Conservation (phyloP, 1,139 yeast genomes). For the Candida gigantensis region DNA sequence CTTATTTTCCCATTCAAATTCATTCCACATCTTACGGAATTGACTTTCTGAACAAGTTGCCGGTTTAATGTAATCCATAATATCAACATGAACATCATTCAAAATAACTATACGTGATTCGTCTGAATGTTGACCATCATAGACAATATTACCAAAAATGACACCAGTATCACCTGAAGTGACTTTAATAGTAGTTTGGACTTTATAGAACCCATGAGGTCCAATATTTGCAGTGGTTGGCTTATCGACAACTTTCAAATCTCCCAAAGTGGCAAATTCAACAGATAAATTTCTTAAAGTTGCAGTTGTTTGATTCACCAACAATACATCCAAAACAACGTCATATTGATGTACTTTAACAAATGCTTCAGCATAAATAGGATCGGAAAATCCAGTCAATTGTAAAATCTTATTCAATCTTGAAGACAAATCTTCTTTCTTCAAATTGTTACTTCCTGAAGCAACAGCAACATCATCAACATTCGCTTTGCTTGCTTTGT, state of each 20-base stretch:
- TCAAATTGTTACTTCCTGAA: conserved; percentile 40
- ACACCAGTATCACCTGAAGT: conserved; percentile 98
- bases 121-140: conserved; percentile 93
- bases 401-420: conserved; percentile 87
- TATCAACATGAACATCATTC: conserved; percentile 93
- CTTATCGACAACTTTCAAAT: conserved; percentile 88
- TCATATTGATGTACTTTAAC: conserved; percentile 95
- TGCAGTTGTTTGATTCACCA: conserved; percentile 91
- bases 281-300: conserved; percentile 91
- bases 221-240: conserved; percentile 94
- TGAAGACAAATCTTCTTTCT: conserved; percentile 65
- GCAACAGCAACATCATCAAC: conserved; percentile 56
- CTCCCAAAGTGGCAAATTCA: conserved; percentile 96
- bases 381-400: conserved; percentile 95
- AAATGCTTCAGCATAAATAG: conserved; percentile 96
- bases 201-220: conserved; percentile 92
- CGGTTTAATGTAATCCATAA: conserved; percentile 96
- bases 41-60: conserved; percentile 84
- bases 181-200: conserved; percentile 88
- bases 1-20: conserved; percentile 99
- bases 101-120: conserved; percentile 89
- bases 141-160: conserved; percentile 93
- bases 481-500: conserved; percentile 28
- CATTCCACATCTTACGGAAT: conserved; percentile 99
- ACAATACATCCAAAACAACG: conserved; percentile 87